Evolutionary conservation across 2,329 filamentous ascomycete genomes (phyloP).

Genomic region (Colletotrichum zoysiae): DNA sequence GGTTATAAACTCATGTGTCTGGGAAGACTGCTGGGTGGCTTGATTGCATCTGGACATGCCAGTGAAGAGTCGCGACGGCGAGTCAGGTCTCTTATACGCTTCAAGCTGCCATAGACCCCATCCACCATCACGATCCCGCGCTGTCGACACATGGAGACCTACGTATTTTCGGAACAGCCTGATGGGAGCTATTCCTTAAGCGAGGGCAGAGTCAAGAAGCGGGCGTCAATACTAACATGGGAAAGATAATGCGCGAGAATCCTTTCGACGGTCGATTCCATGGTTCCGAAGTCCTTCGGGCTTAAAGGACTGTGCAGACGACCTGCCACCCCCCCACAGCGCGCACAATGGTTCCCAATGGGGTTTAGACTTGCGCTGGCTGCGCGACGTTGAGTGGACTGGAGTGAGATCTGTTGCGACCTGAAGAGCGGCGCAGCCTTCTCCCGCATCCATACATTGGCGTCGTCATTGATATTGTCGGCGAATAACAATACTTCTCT

Average conservation of each 20-base stretch:
- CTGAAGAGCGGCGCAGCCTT: conserved; percentile 2
- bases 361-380: conserved; percentile 16
- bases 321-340: not conserved
- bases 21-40: not conserved
- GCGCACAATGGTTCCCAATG: conserved; percentile 32
- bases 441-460: not conserved
- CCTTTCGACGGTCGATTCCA: not conserved
- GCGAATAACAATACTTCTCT: not conserved
- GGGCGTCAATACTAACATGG: not conserved
- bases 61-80: not conserved
- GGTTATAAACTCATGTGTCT: not conserved
- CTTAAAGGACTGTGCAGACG: not conserved
- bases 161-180: not conserved
- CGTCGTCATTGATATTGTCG: conserved; percentile 3
- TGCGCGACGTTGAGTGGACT: conserved; percentile 10
- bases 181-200: not conserved
- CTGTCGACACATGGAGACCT: not conserved
- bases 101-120: no score
- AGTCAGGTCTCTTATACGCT: not conserved
- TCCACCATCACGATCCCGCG: not conserved
- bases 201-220: not conserved
- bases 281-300: not conserved
- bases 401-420: not conserved
- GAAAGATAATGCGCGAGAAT: conserved; percentile 23
- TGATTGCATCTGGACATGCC: no score